Percentiles rank a stretch among this genome's conserved stretches.
These are phyloP conservation scores for Diplodia sapinea DNA, from an alignment of 2,329 filamentous ascomycete genomes.

Conservation along the genomic window DNA sequence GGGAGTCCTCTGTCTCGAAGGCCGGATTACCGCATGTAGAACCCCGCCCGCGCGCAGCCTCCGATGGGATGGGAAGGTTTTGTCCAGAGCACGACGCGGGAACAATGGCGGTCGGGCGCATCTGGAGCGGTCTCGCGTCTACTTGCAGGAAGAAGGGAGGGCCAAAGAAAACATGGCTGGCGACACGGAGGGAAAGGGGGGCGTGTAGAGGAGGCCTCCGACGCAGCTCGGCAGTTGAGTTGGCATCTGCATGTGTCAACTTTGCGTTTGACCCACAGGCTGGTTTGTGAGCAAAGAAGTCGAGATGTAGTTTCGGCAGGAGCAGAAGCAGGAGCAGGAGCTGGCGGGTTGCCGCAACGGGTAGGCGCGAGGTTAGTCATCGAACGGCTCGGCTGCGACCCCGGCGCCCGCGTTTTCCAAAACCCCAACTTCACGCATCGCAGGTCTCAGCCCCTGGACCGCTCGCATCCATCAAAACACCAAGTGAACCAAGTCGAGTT, in stretches of 20 bases:
- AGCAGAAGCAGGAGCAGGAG: background rate
- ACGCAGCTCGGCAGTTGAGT: background rate
- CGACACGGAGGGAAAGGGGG: no score
- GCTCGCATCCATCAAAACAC: constrained; percentile 14
- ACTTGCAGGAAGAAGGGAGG: no score
- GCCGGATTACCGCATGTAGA: background rate
- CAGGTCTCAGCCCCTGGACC: constrained; percentile 15
- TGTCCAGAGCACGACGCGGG: no score
- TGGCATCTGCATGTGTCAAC: background rate
- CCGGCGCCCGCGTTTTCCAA: constrained; percentile 15
- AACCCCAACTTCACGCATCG: constrained; percentile 24
- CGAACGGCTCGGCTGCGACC: constrained; percentile 2
- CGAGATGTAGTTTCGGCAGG: background rate
- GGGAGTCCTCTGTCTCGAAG: background rate
- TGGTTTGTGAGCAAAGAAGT: constrained; percentile 1
- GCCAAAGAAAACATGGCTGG: no score
- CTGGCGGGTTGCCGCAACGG: background rate
- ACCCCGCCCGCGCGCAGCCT: background rate
- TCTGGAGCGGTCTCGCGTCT: no score
- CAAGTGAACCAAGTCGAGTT: constrained; percentile 13
- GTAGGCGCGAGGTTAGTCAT: constrained; percentile 9
- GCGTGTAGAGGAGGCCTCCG: background rate
- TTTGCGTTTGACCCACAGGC: constrained; percentile 18
- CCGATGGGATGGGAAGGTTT: no score
- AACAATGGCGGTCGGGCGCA: no score